phyloP scores from a whole-genome alignment of 495 filamentous ascomycete genomes.

The Lindgomyces ingoldianus region DNA sequence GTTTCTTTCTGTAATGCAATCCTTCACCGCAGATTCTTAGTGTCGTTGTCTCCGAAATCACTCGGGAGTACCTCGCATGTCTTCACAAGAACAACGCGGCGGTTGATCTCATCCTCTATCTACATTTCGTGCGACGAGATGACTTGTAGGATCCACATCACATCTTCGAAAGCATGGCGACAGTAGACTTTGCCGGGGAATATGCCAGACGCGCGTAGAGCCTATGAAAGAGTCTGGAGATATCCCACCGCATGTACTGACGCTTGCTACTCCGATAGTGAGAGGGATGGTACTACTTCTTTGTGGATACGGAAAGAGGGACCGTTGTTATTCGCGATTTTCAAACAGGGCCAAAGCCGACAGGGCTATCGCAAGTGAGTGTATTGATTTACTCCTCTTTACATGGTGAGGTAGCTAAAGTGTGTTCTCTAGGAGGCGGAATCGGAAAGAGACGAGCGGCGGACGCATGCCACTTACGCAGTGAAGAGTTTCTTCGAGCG shows the following conservation, averaged over 20 bases:
- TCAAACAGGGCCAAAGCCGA: neutral
- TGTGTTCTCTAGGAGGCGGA: neutral
- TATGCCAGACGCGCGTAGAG: neutral
- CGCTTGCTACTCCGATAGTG: neutral
- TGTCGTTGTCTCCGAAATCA: neutral
- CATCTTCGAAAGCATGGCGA: neutral
- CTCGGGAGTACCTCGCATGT: neutral
- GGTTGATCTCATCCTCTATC: neutral
- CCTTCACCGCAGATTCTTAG: neutral
- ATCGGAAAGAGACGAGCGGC: neutral
- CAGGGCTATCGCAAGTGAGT: neutral
- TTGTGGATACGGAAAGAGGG: neutral
- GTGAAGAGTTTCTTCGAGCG: neutral
- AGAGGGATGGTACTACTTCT: neutral
- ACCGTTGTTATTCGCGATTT: neutral
- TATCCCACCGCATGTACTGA: neutral
- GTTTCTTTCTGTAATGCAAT: neutral
- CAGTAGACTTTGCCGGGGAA: neutral
- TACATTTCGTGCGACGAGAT: neutral
- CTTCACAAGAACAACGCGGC: neutral
- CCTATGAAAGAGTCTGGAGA: neutral
- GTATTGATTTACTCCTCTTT: neutral
- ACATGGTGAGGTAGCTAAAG: neutral
- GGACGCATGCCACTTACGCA: neutral
- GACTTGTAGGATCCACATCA: neutral